phyloP scores from a whole-genome alignment of 257 asterid species.

The Solanum chiquidenum region DNA sequence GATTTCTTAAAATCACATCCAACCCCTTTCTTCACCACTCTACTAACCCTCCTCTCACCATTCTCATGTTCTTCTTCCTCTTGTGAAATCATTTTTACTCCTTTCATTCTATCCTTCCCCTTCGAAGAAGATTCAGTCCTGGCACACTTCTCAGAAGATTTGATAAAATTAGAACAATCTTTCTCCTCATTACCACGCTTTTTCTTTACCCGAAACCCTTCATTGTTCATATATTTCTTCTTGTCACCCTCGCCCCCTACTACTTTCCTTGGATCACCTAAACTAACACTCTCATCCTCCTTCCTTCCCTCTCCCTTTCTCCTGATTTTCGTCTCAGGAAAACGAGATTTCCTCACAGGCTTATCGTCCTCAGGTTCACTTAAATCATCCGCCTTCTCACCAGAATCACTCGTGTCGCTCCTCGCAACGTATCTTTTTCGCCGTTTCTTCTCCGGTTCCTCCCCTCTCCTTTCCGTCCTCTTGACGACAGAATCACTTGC shows the following conservation, averaged over 20 bases:
- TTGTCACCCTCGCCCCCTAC: background rate
- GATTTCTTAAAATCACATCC: background rate
- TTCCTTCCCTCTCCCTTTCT: background rate
- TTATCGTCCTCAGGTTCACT: background rate
- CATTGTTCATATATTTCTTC: background rate
- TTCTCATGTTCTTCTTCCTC: background rate
- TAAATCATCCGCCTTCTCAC: background rate
- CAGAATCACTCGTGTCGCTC: background rate
- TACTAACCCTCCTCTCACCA: background rate
- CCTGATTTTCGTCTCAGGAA: background rate
- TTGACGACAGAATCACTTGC: background rate
- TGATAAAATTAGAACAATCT: background rate
- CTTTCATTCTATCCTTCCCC: background rate
- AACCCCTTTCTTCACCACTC: background rate
- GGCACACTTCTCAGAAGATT: background rate
- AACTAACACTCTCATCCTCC: background rate
- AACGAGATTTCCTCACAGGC: no score
- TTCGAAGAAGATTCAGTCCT: background rate
- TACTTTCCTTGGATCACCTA: background rate
- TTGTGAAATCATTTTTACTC: background rate
- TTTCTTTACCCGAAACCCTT: background rate
- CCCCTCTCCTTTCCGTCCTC: background rate
- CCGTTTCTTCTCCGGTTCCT: conserved; percentile 14
- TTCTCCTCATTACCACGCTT: background rate
- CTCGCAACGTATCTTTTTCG: background rate